Percentiles rank a stretch among this genome's conserved stretches.
Evolutionary conservation across 2,329 filamentous ascomycete species (phyloP).

Genomic region (Ophiognomonia clavigignenti-juglandacearum): DNA sequence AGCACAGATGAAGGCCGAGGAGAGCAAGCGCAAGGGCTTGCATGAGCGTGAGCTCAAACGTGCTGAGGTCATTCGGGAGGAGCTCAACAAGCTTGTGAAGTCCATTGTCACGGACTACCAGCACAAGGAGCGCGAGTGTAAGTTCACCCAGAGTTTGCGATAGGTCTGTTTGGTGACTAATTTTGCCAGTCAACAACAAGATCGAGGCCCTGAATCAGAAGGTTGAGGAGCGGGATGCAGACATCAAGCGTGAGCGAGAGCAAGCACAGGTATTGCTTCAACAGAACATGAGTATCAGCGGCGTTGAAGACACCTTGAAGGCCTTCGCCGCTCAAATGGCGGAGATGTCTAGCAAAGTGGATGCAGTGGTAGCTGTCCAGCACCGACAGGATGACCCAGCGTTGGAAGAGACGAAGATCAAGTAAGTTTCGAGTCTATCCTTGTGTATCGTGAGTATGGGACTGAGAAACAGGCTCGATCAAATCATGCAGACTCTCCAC

Average conservation of each 20-base stretch:
- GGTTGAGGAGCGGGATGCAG: slow-evolving; percentile 8
- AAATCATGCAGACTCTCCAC: background rate
- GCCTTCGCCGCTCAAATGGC: slow-evolving; percentile 5
- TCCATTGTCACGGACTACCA: slow-evolving; percentile 10
- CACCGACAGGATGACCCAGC: slow-evolving; percentile 14
- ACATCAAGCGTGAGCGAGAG: slow-evolving; percentile 9
- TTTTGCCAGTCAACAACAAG: slow-evolving; percentile 15
- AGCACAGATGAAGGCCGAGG: slow-evolving; percentile 29
- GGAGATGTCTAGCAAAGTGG: slow-evolving; percentile 4
- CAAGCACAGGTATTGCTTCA: slow-evolving; percentile 2
- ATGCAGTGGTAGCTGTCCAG: background rate
- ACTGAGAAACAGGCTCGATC: slow-evolving; percentile 11
- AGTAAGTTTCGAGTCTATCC: background rate
- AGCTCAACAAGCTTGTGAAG: slow-evolving; percentile 23
- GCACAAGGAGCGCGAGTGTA: slow-evolving; percentile 8
- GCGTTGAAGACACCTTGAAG: slow-evolving; percentile 2
- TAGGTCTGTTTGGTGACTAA: background rate
- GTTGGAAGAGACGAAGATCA: slow-evolving; percentile 2
- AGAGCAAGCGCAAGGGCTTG: slow-evolving; percentile 18
- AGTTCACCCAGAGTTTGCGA: background rate
- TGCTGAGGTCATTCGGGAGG: slow-evolving; percentile 26
- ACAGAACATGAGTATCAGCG: slow-evolving; percentile 2
- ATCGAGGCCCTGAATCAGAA: slow-evolving; percentile 17
- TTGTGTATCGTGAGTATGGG: background rate
- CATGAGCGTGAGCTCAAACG: slow-evolving; percentile 26